These are phyloP conservation scores for Phytophthora sansomeana DNA, from an alignment of 352 stramenopile species.

Conservation along the genomic window DNA sequence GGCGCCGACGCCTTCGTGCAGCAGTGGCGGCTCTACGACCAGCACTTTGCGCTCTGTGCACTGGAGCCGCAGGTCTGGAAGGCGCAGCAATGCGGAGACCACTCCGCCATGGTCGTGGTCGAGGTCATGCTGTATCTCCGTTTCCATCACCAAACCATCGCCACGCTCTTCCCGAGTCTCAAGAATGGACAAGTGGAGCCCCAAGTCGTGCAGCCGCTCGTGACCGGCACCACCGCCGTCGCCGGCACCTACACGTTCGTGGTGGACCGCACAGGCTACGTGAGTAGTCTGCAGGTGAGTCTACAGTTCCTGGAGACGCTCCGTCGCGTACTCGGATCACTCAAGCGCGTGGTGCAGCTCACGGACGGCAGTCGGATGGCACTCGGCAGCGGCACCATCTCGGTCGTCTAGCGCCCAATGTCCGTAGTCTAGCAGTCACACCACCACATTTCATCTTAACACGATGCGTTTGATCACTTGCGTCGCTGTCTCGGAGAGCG, in stretches of 20 bases:
- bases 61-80: too few relatives aligned
- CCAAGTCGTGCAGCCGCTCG: conserved; percentile 24
- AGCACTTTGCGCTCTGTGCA: too few relatives aligned
- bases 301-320: conserved; percentile 46
- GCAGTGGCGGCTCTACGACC: too few relatives aligned
- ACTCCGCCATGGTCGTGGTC: conserved; percentile 36
- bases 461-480: conserved; percentile 2
- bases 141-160: conserved; percentile 38
- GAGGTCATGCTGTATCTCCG: conserved; percentile 42
- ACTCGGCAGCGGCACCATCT: conserved; percentile 38
- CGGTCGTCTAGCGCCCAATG: conserved; percentile 10
- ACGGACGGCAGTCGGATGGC: conserved; percentile 27
- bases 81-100: conserved; percentile 14
- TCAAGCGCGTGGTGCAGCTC: conserved; percentile 27
- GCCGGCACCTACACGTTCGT: conserved; percentile 37
- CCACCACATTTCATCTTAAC: not conserved
- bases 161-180: conserved; percentile 37
- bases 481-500: too few relatives aligned
- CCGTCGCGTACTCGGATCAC: conserved; percentile 34
- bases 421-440: not conserved
- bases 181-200: conserved; percentile 27
- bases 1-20: too few relatives aligned
- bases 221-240: conserved; percentile 32
- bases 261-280: conserved; percentile 34
- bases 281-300: conserved; percentile 32